Percentiles rank a stretch among this genome's conserved stretches.
phyloP scores from a whole-genome alignment of 2,329 filamentous ascomycete species.

The Ophiosphaerella herpotricha region DNA sequence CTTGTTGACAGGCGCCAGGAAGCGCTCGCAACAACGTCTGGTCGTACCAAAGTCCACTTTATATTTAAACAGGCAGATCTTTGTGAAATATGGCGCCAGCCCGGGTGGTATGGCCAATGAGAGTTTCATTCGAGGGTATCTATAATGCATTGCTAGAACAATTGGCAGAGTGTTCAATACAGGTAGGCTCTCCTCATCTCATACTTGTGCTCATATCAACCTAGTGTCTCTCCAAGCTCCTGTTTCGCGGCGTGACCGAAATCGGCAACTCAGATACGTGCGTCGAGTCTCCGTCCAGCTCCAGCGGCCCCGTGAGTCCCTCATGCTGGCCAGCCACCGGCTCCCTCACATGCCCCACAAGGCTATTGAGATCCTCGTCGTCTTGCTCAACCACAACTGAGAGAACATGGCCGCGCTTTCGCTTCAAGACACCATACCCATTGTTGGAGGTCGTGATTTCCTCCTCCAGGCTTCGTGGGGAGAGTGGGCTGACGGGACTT shows the following conservation, averaged over 20 bases:
- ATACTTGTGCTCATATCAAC: background rate
- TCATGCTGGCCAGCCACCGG: slow-evolving; percentile 35
- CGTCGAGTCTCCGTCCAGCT: slow-evolving; percentile 25
- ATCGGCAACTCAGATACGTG: slow-evolving; percentile 25
- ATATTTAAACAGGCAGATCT: too few species aligned
- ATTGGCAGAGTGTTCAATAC: too few species aligned
- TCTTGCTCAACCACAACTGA: slow-evolving; percentile 28
- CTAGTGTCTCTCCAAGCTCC: background rate
- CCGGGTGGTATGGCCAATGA: too few species aligned
- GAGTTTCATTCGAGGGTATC: too few species aligned
- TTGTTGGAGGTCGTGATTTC: slow-evolving; percentile 5
- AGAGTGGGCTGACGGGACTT: slow-evolving; percentile 16
- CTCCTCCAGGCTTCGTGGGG: slow-evolving; percentile 1
- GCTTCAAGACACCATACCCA: slow-evolving; percentile 18
- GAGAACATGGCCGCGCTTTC: slow-evolving; percentile 25
- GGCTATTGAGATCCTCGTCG: slow-evolving; percentile 19
- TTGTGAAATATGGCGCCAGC: too few species aligned
- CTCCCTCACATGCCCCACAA: slow-evolving; percentile 13
- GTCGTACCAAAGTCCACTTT: too few species aligned
- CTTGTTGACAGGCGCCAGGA: too few species aligned
- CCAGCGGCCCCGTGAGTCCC: slow-evolving; percentile 27
- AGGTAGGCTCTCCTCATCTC: background rate
- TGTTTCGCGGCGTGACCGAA: background rate
- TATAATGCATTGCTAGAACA: too few species aligned
- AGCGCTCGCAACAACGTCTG: too few species aligned